Base-by-base conservation (phyloP, 192 early-diverging fungal genomes). In the Phlyctochytrium planicorne region DNA sequence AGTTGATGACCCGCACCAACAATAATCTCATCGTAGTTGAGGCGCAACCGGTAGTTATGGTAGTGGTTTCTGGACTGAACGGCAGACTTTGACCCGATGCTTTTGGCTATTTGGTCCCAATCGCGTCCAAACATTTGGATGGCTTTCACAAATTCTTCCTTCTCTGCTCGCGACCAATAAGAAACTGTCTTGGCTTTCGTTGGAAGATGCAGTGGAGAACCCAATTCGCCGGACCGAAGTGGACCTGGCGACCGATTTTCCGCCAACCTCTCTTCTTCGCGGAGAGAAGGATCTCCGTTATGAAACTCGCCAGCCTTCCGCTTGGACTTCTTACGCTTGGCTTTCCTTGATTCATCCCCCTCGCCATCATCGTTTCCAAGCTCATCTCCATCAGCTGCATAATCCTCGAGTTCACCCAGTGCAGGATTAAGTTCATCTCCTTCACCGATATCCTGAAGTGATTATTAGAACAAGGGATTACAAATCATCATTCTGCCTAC, bases 111-210 rank as follows among this genome's bases (percentile, higher is more conserved):
- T 23, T 68, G 70, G 2, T 89, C 91, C 92, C 93, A 97, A 74
- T 94, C 82, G 60, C 79, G 76, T 20, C 94, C 94, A 64, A 87
- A 76, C 0, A 75, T 62, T 24, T 69, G 75, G 34, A 93, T 53
- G 35, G 84, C 86, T 12, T 86, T 79, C 37, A 80, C 56, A 64
- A 97, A 97, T 33, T 89, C 88, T 1, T 80, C 72, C 30, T 86
- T 87, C 68, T 97, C 94, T 24, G 84, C 82, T 3, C 86, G 80
- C n/a, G 93, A 88, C 94, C 94, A 97, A 65, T 94, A 94, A 0
- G 94, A 94, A 34, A 79, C 68, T 32, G 78, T 80, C 50, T 70
- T 70, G 50, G 14, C 3, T 27, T 25, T 29, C 53, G 12, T 10
- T 14, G n/a, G 0, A 27, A 24, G 34, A 34, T 29, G 31, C 17